Percentiles rank a stretch among this genome's conserved stretches.
These are phyloP conservation scores for Ceratobasidium sp. DNA, from an alignment of 1,284 basidiomycete genomes.

Conservation along the genomic window DNA sequence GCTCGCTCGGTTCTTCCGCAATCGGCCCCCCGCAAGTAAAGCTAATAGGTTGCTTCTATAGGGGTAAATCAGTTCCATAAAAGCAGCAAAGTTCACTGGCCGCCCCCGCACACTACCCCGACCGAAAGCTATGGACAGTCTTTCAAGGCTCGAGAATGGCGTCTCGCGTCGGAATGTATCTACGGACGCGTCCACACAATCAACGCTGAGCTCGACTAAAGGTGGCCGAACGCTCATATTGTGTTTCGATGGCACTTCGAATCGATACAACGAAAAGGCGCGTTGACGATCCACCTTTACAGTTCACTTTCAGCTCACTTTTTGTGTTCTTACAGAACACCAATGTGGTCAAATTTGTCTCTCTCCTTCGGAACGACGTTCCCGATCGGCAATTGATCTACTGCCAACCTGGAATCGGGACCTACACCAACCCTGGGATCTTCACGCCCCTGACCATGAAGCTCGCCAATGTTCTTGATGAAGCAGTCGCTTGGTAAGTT, in stretches of 20 bases:
- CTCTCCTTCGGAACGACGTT: constrained; percentile 16
- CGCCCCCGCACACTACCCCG: neutral
- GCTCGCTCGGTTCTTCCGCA: neutral
- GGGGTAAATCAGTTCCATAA: constrained; percentile 23
- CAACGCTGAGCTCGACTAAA: neutral
- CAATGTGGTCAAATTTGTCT: constrained; percentile 36
- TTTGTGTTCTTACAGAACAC: constrained; percentile 3
- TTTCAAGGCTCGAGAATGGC: constrained; percentile 3
- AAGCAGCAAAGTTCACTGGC: neutral
- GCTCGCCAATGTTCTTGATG: constrained; percentile 41
- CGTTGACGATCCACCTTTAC: neutral
- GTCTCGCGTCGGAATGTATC: neutral
- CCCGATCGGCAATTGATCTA: constrained; percentile 33
- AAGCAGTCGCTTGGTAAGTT: constrained; percentile 42
- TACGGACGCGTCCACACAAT: neutral
- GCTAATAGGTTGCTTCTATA: neutral
- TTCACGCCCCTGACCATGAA: constrained; percentile 34
- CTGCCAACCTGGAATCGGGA: constrained; percentile 42
- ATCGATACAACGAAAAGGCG: constrained; percentile 28
- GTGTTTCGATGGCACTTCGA: constrained; percentile 36
- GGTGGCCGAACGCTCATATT: constrained; percentile 13
- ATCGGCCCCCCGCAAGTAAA: neutral
- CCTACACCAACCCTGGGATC: constrained; percentile 41
- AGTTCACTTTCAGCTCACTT: no score
- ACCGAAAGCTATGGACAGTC: neutral